Evolutionary conservation across 257 asterid genomes (phyloP).

Genomic region (Lavandula angustifolia): DNA sequence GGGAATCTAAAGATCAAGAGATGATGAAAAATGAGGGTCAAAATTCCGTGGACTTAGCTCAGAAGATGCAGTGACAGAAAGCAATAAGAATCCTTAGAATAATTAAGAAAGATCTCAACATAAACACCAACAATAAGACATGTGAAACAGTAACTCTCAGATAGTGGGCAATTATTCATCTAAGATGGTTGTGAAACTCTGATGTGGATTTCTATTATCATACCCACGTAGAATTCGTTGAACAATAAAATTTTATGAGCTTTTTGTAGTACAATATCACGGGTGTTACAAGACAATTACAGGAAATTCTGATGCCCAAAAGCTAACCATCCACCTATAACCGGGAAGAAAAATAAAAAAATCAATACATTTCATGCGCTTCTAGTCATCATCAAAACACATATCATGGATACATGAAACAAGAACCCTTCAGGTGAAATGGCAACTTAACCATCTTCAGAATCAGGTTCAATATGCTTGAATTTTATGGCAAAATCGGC

Average conservation of each 20-base stretch:
- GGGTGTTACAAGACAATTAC: not conserved
- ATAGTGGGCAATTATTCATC: not conserved
- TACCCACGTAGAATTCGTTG: not conserved
- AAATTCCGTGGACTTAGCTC: not conserved
- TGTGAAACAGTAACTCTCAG: too few species aligned
- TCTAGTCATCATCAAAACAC: not conserved
- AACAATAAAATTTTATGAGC: not conserved
- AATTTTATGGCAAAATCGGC: not conserved
- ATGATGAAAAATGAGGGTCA: not conserved
- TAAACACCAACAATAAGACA: not conserved
- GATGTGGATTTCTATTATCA: too few species aligned
- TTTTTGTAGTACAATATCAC: not conserved
- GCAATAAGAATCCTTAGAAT: not conserved
- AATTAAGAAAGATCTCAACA: not conserved
- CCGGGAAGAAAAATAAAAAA: not conserved
- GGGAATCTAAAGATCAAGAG: not conserved
- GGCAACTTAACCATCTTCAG: not conserved
- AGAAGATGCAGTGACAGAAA: not conserved
- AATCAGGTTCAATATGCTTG: constrained; percentile 1
- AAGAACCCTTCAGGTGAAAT: not conserved
- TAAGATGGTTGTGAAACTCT: not conserved
- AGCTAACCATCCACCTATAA: not conserved
- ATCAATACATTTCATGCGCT: not conserved
- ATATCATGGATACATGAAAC: constrained; percentile 5
- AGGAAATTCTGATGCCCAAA: not conserved